These are phyloP conservation scores for Xylaria scruposa DNA, from an alignment of 495 filamentous ascomycete species.

Conservation along the genomic window DNA sequence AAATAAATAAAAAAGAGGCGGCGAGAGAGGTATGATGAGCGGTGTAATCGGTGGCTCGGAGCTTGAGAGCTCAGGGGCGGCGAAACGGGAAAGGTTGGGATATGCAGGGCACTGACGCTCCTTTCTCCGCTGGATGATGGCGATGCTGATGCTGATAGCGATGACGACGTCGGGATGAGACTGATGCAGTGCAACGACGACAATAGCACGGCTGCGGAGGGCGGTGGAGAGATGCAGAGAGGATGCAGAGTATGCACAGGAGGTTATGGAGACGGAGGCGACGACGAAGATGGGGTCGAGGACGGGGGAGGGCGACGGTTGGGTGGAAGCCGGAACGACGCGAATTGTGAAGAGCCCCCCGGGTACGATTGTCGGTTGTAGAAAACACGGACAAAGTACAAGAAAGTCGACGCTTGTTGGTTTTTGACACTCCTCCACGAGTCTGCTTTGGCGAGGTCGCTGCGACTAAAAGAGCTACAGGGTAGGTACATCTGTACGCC, in stretches of 20 bases:
- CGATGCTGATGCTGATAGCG: background rate
- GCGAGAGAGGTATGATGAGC: conserved; percentile 11
- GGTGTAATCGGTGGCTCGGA: conserved; percentile 22
- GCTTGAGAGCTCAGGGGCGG: conserved; percentile 19
- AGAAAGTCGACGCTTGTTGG: conserved; percentile 25
- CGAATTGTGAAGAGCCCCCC: conserved; percentile 20
- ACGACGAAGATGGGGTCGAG: conserved; percentile 1
- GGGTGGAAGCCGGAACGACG: conserved; percentile 27
- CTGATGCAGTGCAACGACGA: background rate
- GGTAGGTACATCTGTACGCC: conserved; percentile 19
- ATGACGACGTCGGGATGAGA: background rate
- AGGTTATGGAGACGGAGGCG: background rate
- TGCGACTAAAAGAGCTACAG: conserved; percentile 11
- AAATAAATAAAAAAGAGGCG: background rate
- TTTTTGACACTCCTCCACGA: conserved; percentile 16
- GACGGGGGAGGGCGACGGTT: conserved; percentile 31
- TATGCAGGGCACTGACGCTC: conserved; percentile 6
- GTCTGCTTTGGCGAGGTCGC: conserved; percentile 21
- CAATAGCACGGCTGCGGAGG: conserved; percentile 8
- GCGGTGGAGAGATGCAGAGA: background rate
- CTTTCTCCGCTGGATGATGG: conserved; percentile 7
- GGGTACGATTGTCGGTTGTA: conserved; percentile 23
- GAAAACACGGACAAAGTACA: conserved; percentile 25
- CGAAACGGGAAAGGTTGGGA: conserved; percentile 10
- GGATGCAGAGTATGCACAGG: conserved; percentile 6